These are phyloP conservation scores for Pseudopyricularia javanii DNA, from an alignment of 2,329 filamentous ascomycete species.

Conservation along the genomic window DNA sequence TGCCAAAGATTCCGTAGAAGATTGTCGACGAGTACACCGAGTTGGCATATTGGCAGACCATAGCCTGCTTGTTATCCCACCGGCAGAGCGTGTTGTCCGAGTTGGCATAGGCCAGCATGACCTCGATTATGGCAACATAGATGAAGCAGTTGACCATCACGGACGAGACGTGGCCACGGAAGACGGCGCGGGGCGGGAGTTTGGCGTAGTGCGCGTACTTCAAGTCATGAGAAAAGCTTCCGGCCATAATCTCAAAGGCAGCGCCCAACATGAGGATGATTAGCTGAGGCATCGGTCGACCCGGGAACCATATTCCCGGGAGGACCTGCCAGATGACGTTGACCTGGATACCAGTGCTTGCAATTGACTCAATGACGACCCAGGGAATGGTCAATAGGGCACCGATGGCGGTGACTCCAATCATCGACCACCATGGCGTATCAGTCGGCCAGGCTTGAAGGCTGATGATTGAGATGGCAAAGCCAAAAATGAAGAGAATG, in stretches of 20 bases:
- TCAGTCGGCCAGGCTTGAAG: slow-evolving; percentile 17
- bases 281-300: background rate
- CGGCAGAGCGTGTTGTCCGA: slow-evolving; percentile 11
- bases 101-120: slow-evolving; percentile 22
- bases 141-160: slow-evolving; percentile 28
- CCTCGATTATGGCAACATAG: slow-evolving; percentile 26
- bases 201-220: slow-evolving; percentile 30
- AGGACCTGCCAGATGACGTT: slow-evolving; percentile 2
- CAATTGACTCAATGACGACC: slow-evolving; percentile 1
- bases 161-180: slow-evolving; percentile 27
- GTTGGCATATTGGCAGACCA: slow-evolving; percentile 16
- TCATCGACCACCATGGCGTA: slow-evolving; percentile 18
- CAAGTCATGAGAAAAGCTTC: slow-evolving; percentile 18
- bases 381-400: slow-evolving; percentile 1
- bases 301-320: slow-evolving; percentile 1
- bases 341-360: background rate
- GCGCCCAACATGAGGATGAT: slow-evolving; percentile 1
- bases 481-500: slow-evolving; percentile 17
- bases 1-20: slow-evolving; percentile 20
- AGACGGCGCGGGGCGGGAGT: slow-evolving; percentile 26
- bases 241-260: slow-evolving; percentile 1
- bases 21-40: slow-evolving; percentile 18
- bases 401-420: slow-evolving; percentile 19
- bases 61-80: slow-evolving; percentile 1
- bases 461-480: slow-evolving; percentile 18